Conservation (phyloP, 495 filamentous ascomycete species). For the Bombardia bombarda region DNA sequence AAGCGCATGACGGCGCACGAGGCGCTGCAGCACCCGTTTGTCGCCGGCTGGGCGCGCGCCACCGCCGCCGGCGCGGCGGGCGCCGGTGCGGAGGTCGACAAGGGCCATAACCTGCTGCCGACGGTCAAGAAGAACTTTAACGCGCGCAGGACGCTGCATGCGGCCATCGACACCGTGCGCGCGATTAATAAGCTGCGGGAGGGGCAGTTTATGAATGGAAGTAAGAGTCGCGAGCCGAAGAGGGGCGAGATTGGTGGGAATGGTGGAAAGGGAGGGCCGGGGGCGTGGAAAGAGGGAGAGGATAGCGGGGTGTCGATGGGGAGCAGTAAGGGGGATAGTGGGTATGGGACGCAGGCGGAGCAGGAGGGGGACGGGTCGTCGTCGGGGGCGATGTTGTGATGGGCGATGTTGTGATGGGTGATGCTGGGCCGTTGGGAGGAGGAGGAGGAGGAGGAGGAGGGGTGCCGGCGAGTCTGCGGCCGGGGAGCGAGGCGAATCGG, state of each 20-base stretch:
- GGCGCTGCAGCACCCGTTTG: conserved; percentile 82
- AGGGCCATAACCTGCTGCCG: conserved; percentile 83
- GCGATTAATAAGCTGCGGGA: conserved; percentile 95
- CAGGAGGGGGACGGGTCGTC: conserved; percentile 17
- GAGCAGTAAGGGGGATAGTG: conserved; percentile 27
- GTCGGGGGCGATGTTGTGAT: conserved; percentile 30
- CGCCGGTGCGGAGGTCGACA: conserved; percentile 38
- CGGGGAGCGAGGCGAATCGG: conserved; percentile 21
- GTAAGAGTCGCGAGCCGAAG: conserved; percentile 29
- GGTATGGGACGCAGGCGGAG: conserved; percentile 29
- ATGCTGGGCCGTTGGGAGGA: too few species aligned
- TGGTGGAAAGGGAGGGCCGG: not conserved
- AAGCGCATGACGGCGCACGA: conserved; percentile 91
- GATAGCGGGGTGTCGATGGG: conserved; percentile 22
- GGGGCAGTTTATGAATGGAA: conserved; percentile 70
- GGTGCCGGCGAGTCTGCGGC: conserved; percentile 24
- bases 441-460: too few species aligned
- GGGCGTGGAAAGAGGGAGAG: conserved; percentile 24
- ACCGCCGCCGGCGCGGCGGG: conserved; percentile 40
- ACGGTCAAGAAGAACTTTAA: conserved; percentile 99
- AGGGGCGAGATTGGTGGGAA: not conserved
- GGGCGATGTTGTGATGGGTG: conserved; percentile 26
- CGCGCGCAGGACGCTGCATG: conserved; percentile 83
- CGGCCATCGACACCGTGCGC: conserved; percentile 95
- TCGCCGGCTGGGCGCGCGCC: conserved; percentile 46